Base-by-base conservation (phyloP, 2,329 filamentous ascomycete species). In the Xenoacremonium recifei region DNA sequence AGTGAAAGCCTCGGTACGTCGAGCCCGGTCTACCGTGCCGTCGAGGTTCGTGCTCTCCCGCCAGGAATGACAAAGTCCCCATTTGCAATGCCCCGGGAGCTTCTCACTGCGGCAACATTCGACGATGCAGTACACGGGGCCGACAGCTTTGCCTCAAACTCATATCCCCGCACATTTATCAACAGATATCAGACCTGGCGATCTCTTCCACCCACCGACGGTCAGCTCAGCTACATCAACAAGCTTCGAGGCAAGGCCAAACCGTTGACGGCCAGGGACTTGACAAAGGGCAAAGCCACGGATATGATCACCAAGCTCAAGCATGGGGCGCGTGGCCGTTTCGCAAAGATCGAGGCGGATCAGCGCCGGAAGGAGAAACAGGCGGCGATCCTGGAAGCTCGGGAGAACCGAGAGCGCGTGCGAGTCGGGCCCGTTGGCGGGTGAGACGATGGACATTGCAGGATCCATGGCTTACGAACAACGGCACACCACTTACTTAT, bases 291-390 rank as follows among this genome's bases (percentile, higher is more conserved):
- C 6, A 82, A 81, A 60, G 91, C 90, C 4, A 77, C 77, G 4
- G 91, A 96, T 61, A 91, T 95, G 85, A 95, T 97, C 50, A 95
- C 89, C 6, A 95, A 95, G 65, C 61, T 96, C 47, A 92, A 85
- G 63, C 87, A 93, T 60, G 92, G 92, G 1, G 89, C 87, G 1
- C 79, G 72, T 63, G 87, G 67, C 48, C 80, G 68, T 68, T 89
- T 77, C 60, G 69, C 72, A 19, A 71, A 58, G 23, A 65, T 79
- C 43, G 72, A 76, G 56, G 70, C 67, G 0, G 68, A 74, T 40
- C 81, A 76, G 60, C 76, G 71, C 32, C 75, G 74, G 38, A 67
- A 61, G 25, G 64, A 70, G 37, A 72, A 57, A 46, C 59, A 68
- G 27, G 54, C 44, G 18, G 52, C 64, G 3, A 60, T 64, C 18